Evolutionary conservation across 2,329 filamentous ascomycete genomes (phyloP), one percentile per base, ranked within the genome.

Genomic region (Fusarium sp.): DNA sequence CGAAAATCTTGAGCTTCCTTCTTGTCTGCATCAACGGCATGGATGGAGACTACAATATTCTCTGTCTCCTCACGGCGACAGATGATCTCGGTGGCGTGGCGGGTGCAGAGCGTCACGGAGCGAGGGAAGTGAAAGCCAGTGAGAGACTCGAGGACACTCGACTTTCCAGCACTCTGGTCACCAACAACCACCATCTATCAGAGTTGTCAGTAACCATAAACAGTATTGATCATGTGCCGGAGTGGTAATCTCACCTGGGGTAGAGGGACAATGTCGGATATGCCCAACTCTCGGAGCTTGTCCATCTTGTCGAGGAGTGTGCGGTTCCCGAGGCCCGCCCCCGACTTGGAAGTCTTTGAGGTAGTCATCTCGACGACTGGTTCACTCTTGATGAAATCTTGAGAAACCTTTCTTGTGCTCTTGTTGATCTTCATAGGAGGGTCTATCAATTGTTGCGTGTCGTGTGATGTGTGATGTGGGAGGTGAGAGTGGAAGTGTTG

Each of bases 161-260:
- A 95, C 86, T 97, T 97, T 78, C 94, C 94, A 50, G 94, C 95
- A 0, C 93, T 95, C 80, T 97, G 94, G 75, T 94, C 95, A 70
- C 94, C 94, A 11, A 96, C 94, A 9, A 95, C 94, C 38, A 93
- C 93, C 75, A 97, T 94, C 84, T 94, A 89, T 5, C 5, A n/a
- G 9, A 20, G 20, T 1, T 1, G 15, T 58, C 15, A 58, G 32
- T 2, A 38, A 8, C 2, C 17, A 11, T 1, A 0, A 1, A n/a
- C 69, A n/a, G 59, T 74, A 30, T 2, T 30, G 7, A 12, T 52
- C 6, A 0, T 2, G 22, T 10, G 4, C 3, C 27, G 0, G 11
- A 1, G 3, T 14, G 8, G 14, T 2, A 9, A 2, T 71, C 65
- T 40, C 72, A 96, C 94, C 84, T 95, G 91, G 1, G 79, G 81